Percentiles rank a stretch among this genome's conserved stretches.
phyloP scores from a whole-genome alignment of 2,329 filamentous ascomycete species.

The Paraphoma chrysanthemicola region DNA sequence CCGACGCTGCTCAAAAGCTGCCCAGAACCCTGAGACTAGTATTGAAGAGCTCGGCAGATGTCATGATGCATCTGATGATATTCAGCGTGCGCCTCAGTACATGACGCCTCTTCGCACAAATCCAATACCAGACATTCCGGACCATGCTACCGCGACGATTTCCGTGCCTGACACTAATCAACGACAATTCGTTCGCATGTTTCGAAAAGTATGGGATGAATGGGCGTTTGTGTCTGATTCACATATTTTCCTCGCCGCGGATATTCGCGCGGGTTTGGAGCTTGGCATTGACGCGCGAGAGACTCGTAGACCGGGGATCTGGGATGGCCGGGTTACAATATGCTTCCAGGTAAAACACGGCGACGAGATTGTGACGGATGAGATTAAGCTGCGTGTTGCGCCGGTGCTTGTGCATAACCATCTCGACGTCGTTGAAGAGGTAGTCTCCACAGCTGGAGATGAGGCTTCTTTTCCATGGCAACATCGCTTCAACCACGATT shows the following conservation, averaged over 20 bases:
- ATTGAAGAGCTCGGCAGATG: conserved; percentile 41
- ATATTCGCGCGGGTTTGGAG: conserved; percentile 38
- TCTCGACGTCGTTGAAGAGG: conserved; percentile 33
- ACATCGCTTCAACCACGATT: conserved; percentile 22
- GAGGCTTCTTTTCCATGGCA: conserved; percentile 4
- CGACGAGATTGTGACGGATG: conserved; percentile 19
- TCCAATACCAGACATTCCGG: conserved; percentile 17
- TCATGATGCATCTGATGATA: conserved; percentile 48
- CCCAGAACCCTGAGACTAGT: not conserved
- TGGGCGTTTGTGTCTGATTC: conserved; percentile 5
- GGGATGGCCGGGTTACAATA: conserved; percentile 15
- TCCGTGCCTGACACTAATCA: conserved; percentile 6
- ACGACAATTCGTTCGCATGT: conserved; percentile 9
- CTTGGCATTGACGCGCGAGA: conserved; percentile 50
- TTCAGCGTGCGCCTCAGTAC: conserved; percentile 37
- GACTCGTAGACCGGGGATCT: conserved; percentile 9
- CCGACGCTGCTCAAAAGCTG: conserved; percentile 33
- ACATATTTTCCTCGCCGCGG: conserved; percentile 34
- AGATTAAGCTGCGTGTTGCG: conserved; percentile 46
- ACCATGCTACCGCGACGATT: conserved; percentile 1
- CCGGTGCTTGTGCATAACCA: conserved; percentile 51
- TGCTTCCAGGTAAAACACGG: conserved; percentile 39
- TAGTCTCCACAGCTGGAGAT: conserved; percentile 32
- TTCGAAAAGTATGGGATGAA: conserved; percentile 4
- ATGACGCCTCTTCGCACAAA: conserved; percentile 45